phyloP scores from a whole-genome alignment of 495 filamentous ascomycete species.

The Aspergillus bertholletiae region DNA sequence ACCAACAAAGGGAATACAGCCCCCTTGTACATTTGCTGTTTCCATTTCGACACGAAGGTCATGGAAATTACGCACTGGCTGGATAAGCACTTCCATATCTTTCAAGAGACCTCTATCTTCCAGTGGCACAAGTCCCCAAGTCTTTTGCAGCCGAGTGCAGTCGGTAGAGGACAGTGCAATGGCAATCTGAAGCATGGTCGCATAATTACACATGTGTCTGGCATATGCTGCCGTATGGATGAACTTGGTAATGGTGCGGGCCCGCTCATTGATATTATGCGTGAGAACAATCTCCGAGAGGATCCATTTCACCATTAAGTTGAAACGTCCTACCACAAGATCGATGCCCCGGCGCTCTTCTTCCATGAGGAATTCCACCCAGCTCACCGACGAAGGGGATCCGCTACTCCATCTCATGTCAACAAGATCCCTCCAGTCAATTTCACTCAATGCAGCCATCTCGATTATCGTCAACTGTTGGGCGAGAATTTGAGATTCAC shows the following conservation, averaged over 20 bases:
- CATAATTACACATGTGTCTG: constrained; percentile 85
- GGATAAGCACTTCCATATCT: constrained; percentile 80
- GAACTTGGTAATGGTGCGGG: constrained; percentile 79
- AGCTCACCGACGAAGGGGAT: constrained; percentile 59
- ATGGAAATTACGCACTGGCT: constrained; percentile 87
- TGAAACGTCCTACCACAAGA: constrained; percentile 94
- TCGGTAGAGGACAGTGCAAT: constrained; percentile 86
- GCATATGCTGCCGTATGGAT: constrained; percentile 90
- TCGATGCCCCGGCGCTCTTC: constrained; percentile 84
- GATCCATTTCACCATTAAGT: constrained; percentile 96
- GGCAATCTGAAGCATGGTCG: constrained; percentile 92
- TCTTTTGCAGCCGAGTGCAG: constrained; percentile 67
- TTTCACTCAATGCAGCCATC: constrained; percentile 90
- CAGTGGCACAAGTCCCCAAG: constrained; percentile 75
- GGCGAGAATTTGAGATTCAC: constrained; percentile 83
- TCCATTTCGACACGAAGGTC: constrained; percentile 92
- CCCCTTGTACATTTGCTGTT: constrained; percentile 65
- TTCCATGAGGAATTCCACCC: constrained; percentile 90
- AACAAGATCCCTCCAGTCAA: constrained; percentile 97
- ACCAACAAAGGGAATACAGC: constrained; percentile 96
- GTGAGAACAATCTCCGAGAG: constrained; percentile 90
- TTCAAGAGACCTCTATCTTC: constrained; percentile 68
- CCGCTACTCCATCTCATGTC: constrained; percentile 89
- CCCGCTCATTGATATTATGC: constrained; percentile 74
- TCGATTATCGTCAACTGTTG: constrained; percentile 96